phyloP scores from a whole-genome alignment of 2,329 filamentous ascomycete genomes.

The Penicillium sp. region DNA sequence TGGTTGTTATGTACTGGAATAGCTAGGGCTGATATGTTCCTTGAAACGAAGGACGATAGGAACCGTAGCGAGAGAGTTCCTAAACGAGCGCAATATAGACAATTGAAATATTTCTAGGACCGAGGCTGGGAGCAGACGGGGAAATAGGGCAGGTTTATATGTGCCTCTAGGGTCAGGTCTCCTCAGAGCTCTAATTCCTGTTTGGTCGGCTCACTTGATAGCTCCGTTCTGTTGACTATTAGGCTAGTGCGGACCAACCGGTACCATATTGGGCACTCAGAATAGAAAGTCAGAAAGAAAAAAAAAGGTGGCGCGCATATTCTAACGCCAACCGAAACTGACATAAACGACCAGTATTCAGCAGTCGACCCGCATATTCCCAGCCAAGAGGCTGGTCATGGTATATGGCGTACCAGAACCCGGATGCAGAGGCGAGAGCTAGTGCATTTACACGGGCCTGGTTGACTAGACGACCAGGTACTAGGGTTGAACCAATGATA shows the following conservation, averaged over 20 bases:
- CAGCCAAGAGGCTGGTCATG: slow-evolving; percentile 8
- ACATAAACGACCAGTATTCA: slow-evolving; percentile 5
- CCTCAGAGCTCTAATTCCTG: neutral
- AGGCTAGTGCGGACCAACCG: slow-evolving; percentile 1
- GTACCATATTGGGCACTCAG: slow-evolving; percentile 11
- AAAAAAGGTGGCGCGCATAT: slow-evolving; percentile 10
- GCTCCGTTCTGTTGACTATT: slow-evolving; percentile 6
- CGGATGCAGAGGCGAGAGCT: slow-evolving; percentile 14
- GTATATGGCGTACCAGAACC: slow-evolving; percentile 7
- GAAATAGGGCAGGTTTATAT: slow-evolving; percentile 11
- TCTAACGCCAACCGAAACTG: slow-evolving; percentile 11
- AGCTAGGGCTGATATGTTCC: neutral
- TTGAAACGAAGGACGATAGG: slow-evolving; percentile 32
- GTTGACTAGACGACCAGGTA: slow-evolving; percentile 20
- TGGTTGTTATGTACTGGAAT: slow-evolving; percentile 3
- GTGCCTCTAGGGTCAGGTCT: neutral
- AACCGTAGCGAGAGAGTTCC: slow-evolving; percentile 53
- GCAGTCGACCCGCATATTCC: slow-evolving; percentile 12
- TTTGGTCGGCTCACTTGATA: neutral
- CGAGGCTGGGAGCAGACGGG: neutral
- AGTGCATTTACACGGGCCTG: slow-evolving; percentile 9
- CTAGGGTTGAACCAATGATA: slow-evolving; percentile 13
- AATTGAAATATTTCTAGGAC: slow-evolving; percentile 8
- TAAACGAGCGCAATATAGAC: slow-evolving; percentile 3
- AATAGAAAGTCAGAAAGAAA: neutral